Conservation (phyloP, 2,329 filamentous ascomycete species). For the Aureobasidium zeae region DNA sequence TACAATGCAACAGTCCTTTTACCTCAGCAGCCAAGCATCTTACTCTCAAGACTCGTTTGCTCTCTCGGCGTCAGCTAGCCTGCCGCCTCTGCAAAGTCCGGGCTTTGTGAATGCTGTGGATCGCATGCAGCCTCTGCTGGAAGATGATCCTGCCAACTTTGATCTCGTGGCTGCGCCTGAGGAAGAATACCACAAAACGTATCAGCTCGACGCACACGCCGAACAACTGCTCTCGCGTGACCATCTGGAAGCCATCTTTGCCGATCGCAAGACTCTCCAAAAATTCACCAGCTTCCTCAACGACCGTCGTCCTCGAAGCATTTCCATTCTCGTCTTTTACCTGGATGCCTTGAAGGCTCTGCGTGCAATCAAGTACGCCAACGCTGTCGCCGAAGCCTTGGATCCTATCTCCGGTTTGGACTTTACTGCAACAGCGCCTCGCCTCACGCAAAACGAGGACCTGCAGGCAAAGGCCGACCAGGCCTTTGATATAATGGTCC, state of each 20-base stretch:
- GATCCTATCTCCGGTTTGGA: slow-evolving; percentile 46
- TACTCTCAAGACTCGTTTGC: too few relatives aligned
- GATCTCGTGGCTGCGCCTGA: slow-evolving; percentile 40
- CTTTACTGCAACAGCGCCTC: slow-evolving; percentile 45
- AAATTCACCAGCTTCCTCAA: slow-evolving; percentile 61
- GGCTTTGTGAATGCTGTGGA: slow-evolving; percentile 34
- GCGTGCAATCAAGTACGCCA: slow-evolving; percentile 61
- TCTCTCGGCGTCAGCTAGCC: slow-evolving; percentile 23
- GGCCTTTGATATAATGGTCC: slow-evolving; percentile 55
- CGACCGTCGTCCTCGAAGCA: slow-evolving; percentile 49
- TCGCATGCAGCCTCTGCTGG: slow-evolving; percentile 38
- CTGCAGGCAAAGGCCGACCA: slow-evolving; percentile 55
- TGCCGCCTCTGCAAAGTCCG: slow-evolving; percentile 38
- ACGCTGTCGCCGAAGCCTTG: slow-evolving; percentile 55
- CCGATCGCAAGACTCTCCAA: slow-evolving; percentile 52
- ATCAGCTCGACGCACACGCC: slow-evolving; percentile 55
- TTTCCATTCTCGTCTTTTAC: slow-evolving; percentile 61
- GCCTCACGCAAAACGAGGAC: slow-evolving; percentile 47
- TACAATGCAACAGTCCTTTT: too few relatives aligned
- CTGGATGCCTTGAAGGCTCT: slow-evolving; percentile 62
- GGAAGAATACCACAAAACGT: slow-evolving; percentile 28
- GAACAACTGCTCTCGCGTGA: slow-evolving; percentile 57
- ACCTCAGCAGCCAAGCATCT: too few relatives aligned
- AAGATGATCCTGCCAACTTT: slow-evolving; percentile 47
- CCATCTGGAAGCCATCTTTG: slow-evolving; percentile 57